Conservation (phyloP, 768 basidiomycete genomes). For the Pseudohyphozyma bogoriensis region DNA sequence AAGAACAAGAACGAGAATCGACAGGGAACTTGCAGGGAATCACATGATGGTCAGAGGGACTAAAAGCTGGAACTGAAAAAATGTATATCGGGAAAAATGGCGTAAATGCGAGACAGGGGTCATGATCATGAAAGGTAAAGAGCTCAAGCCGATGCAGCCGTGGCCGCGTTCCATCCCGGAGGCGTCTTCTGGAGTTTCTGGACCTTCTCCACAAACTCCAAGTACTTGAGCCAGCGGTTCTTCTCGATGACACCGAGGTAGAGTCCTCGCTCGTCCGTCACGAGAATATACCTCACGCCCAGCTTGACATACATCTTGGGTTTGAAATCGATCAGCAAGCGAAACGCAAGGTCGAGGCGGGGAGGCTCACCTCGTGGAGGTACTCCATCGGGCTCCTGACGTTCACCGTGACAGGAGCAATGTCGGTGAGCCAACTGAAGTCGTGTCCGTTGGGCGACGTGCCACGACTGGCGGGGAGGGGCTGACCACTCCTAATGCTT, state of each 20-base stretch:
- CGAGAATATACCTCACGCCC: slow-evolving; percentile 79
- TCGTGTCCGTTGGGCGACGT: slow-evolving; percentile 22
- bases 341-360: neutral
- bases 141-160: no score
- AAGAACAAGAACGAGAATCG: no score
- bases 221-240: slow-evolving; percentile 64
- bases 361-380: slow-evolving; percentile 64
- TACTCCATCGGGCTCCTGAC: slow-evolving; percentile 81
- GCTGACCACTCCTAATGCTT: no score
- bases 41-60: no score
- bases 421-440: slow-evolving; percentile 50
- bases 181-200: no score
- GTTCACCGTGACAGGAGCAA: slow-evolving; percentile 81
- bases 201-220: neutral
- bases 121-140: neutral
- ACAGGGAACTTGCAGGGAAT: no score
- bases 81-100: no score
- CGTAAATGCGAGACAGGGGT: no score
- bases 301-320: slow-evolving; percentile 68
- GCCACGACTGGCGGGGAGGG: slow-evolving; percentile 19
- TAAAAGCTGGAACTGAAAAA: no score
- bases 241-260: slow-evolving; percentile 90
- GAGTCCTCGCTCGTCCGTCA: slow-evolving; percentile 67
- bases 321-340: neutral
- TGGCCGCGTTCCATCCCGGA: no score